These are phyloP conservation scores for Luffa acutangula DNA, from an alignment of 306 rosid species.

Conservation along the genomic window DNA sequence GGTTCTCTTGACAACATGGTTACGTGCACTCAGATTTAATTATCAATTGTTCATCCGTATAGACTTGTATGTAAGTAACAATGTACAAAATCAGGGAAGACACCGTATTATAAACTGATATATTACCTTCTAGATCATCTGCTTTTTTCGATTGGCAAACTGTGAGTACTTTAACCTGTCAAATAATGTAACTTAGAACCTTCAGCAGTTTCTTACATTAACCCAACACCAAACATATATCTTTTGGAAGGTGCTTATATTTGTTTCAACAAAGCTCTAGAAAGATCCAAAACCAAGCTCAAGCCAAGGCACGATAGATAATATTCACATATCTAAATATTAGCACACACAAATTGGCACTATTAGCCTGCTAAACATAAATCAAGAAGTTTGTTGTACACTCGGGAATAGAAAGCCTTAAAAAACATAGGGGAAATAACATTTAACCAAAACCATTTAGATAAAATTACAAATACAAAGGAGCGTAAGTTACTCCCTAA, in stretches of 20 bases:
- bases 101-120: not conserved
- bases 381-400: not conserved
- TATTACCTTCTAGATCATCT: slow-evolving; percentile 48
- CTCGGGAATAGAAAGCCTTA: not conserved
- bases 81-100: not conserved
- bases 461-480: not conserved
- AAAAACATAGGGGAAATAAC: not conserved
- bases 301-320: not conserved
- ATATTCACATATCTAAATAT: not conserved
- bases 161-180: slow-evolving; percentile 76
- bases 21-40: not conserved
- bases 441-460: not conserved
- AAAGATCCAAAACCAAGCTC: not conserved
- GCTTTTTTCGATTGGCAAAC: slow-evolving; percentile 58
- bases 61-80: not conserved
- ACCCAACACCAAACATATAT: not conserved
- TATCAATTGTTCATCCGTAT: not conserved
- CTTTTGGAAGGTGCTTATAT: not conserved
- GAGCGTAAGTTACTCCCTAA: not conserved
- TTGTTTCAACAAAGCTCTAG: not conserved
- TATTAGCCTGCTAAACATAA: not conserved
- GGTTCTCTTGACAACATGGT: not conserved
- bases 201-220: slow-evolving; percentile 1
- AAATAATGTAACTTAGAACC: slow-evolving; percentile 20
- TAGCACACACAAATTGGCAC: not conserved